Evolutionary conservation across 169 alveolate species (phyloP).

Genomic region (Cystoisospora suis): DNA sequence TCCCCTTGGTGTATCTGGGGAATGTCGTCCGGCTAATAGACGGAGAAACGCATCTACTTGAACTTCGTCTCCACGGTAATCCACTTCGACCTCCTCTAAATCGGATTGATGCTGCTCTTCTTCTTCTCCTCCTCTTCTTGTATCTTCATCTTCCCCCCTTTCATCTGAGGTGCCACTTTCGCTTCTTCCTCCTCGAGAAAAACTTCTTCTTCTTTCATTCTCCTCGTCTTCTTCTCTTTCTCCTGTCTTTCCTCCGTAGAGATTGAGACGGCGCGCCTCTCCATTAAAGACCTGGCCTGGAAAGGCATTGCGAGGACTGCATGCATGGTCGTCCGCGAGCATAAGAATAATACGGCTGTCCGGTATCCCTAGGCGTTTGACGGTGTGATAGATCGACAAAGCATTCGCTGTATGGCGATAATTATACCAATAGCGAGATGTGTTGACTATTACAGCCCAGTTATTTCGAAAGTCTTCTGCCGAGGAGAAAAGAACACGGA

Average conservation of each 20-base stretch:
- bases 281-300: conserved; percentile 83
- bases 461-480: neutral
- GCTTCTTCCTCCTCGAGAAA: neutral
- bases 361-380: conserved; percentile 83
- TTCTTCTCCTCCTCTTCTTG: neutral
- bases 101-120: neutral
- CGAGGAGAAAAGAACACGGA: neutral
- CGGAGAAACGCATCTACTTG: conserved; percentile 31
- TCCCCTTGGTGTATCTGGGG: conserved; percentile 40
- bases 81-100: conserved; percentile 21
- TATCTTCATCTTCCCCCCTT: no score
- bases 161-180: no score
- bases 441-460: conserved; percentile 80
- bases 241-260: conserved; percentile 34
- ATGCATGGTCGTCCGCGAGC: conserved; percentile 84
- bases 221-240: neutral
- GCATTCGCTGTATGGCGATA: conserved; percentile 90
- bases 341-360: conserved; percentile 85
- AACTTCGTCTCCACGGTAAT: conserved; percentile 61
- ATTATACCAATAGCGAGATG: conserved; percentile 88
- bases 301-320: conserved; percentile 82
- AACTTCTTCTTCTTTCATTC: no score
- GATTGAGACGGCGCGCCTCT: conserved; percentile 7
- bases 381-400: conserved; percentile 81
- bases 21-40: conserved; percentile 46